Base-by-base conservation (phyloP, 1,284 basidiomycete species). In the Puccinia triticina region DNA sequence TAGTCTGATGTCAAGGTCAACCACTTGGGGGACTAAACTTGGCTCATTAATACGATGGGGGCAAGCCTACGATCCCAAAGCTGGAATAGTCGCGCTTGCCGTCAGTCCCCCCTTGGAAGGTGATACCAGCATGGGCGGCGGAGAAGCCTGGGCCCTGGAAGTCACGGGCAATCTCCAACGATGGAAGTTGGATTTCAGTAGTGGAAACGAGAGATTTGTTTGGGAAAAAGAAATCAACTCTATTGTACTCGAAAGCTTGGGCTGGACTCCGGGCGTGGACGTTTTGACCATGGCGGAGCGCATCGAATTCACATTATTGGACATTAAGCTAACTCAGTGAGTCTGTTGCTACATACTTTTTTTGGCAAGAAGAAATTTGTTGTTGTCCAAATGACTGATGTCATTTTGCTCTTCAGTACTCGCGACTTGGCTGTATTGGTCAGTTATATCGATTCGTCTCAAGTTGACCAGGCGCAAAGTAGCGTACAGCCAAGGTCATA, bases 191-290 rank as follows among this genome's bases (percentile, higher is more conserved):
- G 84, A 84, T 21, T 83, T 86, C 8, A 74, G 23, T 74, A 83
- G 84, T 18, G 84, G 84, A 1, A 84, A 83, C 21, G 85, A 86
- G 55, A 83, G 83, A 32, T 75, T 86, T 32, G n/a, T 85, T 11
- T 84, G 84, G 29, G 86, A 87, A 80, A 84, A 86, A 67, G 85
- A 86, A 74, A 69, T 86, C 21, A 84, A 85, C 23, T 83, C 84
- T 43, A 83, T 86, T n/a, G 78, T 87, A 21, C 84, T 85, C 1
- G 75, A 78, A 59, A 82, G 67, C 21, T 46, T 84, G 84, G 84
- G 77, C 82, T 77, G 66, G 81, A 83, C 29, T 80, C 85, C 67
- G 83, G 86, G 66, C 77, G 82, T 23, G 77, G 73, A 71, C 84
- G 85, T 26, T 79, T 83, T 76, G 76, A 85, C 53, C 85, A 85